Percentiles rank a stretch among this genome's conserved stretches.
These are phyloP conservation scores for Backusella morwellensis DNA, from an alignment of 192 early-diverging fungal genomes.

Conservation along the genomic window DNA sequence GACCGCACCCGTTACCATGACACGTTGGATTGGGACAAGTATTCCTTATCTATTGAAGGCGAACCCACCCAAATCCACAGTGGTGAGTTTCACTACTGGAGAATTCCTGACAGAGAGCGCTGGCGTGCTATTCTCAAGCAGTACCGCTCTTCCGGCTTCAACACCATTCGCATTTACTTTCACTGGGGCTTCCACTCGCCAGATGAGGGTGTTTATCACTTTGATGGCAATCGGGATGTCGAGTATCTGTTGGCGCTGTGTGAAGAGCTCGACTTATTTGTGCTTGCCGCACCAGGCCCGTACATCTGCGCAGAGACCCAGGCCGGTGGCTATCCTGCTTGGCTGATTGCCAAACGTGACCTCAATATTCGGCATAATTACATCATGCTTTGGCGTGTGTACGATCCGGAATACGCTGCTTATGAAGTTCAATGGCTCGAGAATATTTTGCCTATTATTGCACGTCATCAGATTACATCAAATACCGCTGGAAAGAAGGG, in stretches of 20 bases:
- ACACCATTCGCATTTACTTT: conserved; percentile 84
- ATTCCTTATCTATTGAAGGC: conserved; percentile 68
- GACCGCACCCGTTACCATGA: conserved; percentile 36
- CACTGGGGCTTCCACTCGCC: conserved; percentile 90
- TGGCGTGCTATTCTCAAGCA: conserved; percentile 71
- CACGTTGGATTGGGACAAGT: conserved; percentile 65
- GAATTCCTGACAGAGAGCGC: conserved; percentile 60
- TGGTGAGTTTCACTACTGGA: conserved; percentile 90
- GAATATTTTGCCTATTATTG: conserved; percentile 72
- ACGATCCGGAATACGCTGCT: conserved; percentile 65
- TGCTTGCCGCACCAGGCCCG: conserved; percentile 80
- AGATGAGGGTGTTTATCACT: conserved; percentile 66
- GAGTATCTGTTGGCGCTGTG: conserved; percentile 70
- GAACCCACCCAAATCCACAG: conserved; percentile 61
- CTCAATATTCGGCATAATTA: conserved; percentile 72
- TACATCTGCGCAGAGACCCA: conserved; percentile 83
- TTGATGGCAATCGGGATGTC: conserved; percentile 72
- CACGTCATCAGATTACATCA: conserved; percentile 73
- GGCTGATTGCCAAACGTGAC: conserved; percentile 73
- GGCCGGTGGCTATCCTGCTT: conserved; percentile 73
- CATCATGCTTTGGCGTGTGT: conserved; percentile 62
- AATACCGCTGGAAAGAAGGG: conserved; percentile 49
- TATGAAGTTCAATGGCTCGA: conserved; percentile 77
- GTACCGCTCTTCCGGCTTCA: conserved; percentile 73
- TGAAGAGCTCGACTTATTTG: conserved; percentile 70